These are phyloP conservation scores for Phytophthora citricola DNA, from an alignment of 352 stramenopile species.

Conservation along the genomic window DNA sequence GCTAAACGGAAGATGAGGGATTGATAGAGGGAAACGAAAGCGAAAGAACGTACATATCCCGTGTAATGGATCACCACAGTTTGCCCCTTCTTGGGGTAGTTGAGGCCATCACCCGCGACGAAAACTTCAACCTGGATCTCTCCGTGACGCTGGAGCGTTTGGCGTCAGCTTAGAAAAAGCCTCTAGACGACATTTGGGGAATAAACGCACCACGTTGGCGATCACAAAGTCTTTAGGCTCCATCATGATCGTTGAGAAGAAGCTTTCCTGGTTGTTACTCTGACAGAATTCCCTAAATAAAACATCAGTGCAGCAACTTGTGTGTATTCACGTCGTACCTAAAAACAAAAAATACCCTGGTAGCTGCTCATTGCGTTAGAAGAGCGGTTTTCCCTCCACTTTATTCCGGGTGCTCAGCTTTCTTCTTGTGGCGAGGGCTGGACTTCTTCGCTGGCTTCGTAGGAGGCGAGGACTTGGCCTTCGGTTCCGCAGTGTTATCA, in stretches of 20 bases:
- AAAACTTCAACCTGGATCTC: constrained; percentile 92
- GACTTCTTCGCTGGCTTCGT: constrained; percentile 24
- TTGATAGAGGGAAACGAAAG: neutral
- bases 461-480: constrained; percentile 21
- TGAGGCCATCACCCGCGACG: constrained; percentile 89
- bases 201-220: constrained; percentile 50
- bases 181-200: neutral
- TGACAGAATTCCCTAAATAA: constrained; percentile 16
- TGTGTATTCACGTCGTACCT: constrained; percentile 8
- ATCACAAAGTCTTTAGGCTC: constrained; percentile 68
- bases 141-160: constrained; percentile 52
- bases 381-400: constrained; percentile 3
- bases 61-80: constrained; percentile 91
- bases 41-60: constrained; percentile 66
- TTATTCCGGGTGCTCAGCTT: constrained; percentile 36
- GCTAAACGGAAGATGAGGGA: constrained; percentile 30
- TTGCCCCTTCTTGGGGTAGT: constrained; percentile 89
- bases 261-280: neutral
- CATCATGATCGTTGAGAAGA: constrained; percentile 32
- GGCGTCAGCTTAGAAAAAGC: constrained; percentile 2
- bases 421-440: constrained; percentile 34
- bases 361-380: constrained; percentile 1
- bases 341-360: constrained; percentile 6
- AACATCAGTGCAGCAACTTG: constrained; percentile 1
- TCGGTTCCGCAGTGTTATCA: constrained; percentile 8